Conservation (phyloP, 495 filamentous ascomycete genomes). For the Stereocaulon alpinum region DNA sequence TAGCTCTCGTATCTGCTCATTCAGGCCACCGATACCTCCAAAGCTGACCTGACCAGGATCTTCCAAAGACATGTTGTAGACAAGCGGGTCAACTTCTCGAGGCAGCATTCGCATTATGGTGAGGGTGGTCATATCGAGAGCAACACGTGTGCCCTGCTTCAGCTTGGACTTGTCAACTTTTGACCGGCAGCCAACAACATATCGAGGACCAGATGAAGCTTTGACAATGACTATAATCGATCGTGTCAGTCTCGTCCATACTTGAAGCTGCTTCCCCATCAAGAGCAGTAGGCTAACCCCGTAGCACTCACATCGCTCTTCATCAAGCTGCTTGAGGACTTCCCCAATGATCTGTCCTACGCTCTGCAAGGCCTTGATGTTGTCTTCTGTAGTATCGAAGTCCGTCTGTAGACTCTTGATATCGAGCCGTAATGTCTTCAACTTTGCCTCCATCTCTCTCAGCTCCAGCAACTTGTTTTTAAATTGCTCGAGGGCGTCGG, state of each 20-base stretch:
- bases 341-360: constrained; percentile 99
- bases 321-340: constrained; percentile 96
- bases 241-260: constrained; percentile 4
- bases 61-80: constrained; percentile 99
- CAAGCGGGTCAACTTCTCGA: constrained; percentile 93
- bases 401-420: constrained; percentile 93
- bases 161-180: constrained; percentile 95
- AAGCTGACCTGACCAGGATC: constrained; percentile 98
- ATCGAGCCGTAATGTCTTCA: constrained; percentile 81
- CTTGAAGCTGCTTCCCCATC: background rate
- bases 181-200: constrained; percentile 96
- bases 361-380: constrained; percentile 98
- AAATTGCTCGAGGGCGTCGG: constrained; percentile 77
- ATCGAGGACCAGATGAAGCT: constrained; percentile 93
- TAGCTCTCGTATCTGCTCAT: constrained; percentile 97
- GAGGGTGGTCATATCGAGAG: constrained; percentile 98
- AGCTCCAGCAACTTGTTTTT: constrained; percentile 91
- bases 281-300: background rate
- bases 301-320: constrained; percentile 78
- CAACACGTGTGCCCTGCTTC: constrained; percentile 96
- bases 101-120: constrained; percentile 99
- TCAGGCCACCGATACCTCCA: constrained; percentile 95
- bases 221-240: constrained; percentile 56
- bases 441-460: constrained; percentile 95
- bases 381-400: constrained; percentile 94